phyloP scores from a whole-genome alignment of 768 basidiomycete genomes.

The Suillus subaureus region DNA sequence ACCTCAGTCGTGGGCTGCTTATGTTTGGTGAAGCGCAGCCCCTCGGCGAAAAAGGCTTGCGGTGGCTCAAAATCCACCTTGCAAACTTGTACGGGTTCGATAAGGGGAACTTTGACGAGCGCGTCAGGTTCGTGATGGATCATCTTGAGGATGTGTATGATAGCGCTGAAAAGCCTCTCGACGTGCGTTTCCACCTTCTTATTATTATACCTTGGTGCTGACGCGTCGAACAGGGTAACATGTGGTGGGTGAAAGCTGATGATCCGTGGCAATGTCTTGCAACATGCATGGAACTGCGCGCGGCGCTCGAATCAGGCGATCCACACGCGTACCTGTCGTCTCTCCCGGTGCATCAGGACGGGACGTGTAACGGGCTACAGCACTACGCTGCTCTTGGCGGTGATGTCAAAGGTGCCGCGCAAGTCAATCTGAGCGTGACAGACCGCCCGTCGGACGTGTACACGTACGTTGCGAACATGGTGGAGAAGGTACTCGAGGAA shows the following conservation, averaged over 20 bases:
- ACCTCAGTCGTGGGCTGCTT: constrained; percentile 85
- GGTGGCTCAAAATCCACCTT: constrained; percentile 95
- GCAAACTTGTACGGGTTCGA: constrained; percentile 94
- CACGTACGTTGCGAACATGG: constrained; percentile 85
- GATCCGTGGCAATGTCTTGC: constrained; percentile 99
- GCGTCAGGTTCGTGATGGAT: constrained; percentile 76
- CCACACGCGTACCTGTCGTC: constrained; percentile 58
- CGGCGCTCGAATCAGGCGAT: constrained; percentile 72
- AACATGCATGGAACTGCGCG: constrained; percentile 85
- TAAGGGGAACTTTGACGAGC: constrained; percentile 92
- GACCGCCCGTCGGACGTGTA: constrained; percentile 95
- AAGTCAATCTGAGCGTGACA: constrained; percentile 87
- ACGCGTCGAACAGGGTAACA: constrained; percentile 50
- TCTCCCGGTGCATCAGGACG: constrained; percentile 97
- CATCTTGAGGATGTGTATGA: constrained; percentile 80
- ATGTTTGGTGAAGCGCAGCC: constrained; percentile 79
- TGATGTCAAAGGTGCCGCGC: constrained; percentile 82
- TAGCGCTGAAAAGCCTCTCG: constrained; percentile 77
- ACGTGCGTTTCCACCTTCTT: constrained; percentile 42
- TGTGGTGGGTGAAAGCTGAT: constrained; percentile 92
- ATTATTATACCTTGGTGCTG: constrained; percentile 9
- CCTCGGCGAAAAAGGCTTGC: constrained; percentile 80
- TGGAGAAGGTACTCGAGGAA: constrained; percentile 63
- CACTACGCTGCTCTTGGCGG: constrained; percentile 98
- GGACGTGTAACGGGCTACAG: constrained; percentile 97